Evolutionary conservation across 176 grass and related monocot genomes (phyloP).

Genomic region (Oryza longistaminata): DNA sequence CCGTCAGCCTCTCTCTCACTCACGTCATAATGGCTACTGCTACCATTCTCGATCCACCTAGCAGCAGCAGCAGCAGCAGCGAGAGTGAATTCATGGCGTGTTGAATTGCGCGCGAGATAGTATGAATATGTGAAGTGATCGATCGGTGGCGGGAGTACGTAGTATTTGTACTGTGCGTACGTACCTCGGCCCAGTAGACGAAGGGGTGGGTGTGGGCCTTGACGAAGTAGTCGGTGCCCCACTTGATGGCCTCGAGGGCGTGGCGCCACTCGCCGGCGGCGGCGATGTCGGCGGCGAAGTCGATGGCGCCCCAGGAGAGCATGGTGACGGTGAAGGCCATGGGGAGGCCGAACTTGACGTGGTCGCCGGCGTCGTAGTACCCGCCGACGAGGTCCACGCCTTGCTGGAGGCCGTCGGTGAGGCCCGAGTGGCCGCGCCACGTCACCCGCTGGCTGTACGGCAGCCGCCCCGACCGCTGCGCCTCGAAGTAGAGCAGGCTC

Average conservation of each 20-base stretch:
- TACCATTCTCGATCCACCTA: neutral
- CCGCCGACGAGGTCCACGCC: slow-evolving; percentile 92
- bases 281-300: slow-evolving; percentile 64
- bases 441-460: slow-evolving; percentile 75
- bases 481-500: slow-evolving; percentile 95
- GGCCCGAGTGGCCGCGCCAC: slow-evolving; percentile 88
- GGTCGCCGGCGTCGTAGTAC: slow-evolving; percentile 90
- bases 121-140: too few species aligned
- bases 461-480: slow-evolving; percentile 85
- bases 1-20: neutral
- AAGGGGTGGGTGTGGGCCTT: slow-evolving; percentile 84
- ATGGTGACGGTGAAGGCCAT: slow-evolving; percentile 97
- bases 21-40: slow-evolving; percentile 14
- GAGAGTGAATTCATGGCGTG: slow-evolving; percentile 1
- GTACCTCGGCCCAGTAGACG: slow-evolving; percentile 93
- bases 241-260: slow-evolving; percentile 88
- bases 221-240: slow-evolving; percentile 96
- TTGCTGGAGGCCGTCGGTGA: slow-evolving; percentile 92
- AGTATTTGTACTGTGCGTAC: too few species aligned
- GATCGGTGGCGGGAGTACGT: neutral
- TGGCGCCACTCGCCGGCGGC: slow-evolving; percentile 61
- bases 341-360: slow-evolving; percentile 94
- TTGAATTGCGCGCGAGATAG: neutral
- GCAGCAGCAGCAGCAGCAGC: neutral
- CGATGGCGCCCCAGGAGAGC: slow-evolving; percentile 78